Conservation (phyloP, 306 rosid genomes). For the Castanea sativa region DNA sequence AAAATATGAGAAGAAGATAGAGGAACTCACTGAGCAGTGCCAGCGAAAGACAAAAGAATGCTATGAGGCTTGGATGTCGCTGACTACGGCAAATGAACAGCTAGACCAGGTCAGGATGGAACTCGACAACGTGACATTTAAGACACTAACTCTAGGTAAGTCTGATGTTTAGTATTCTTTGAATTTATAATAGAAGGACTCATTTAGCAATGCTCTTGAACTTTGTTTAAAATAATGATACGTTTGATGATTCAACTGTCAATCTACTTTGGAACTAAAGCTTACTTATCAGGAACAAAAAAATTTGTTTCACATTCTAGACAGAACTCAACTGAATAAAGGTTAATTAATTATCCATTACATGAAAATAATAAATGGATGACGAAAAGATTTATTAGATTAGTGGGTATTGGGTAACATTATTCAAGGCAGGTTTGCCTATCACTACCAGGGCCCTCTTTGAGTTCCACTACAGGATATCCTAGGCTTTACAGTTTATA, state of each 20-base stretch:
- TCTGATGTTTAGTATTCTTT: conserved; percentile 1
- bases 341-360: background rate
- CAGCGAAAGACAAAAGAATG: conserved; percentile 78
- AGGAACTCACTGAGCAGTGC: conserved; percentile 64
- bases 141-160: conserved; percentile 61
- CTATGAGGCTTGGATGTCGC: conserved; percentile 87
- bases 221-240: background rate
- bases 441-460: conserved; percentile 7
- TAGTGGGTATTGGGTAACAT: conserved; percentile 7
- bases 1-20: conserved; percentile 68
- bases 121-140: conserved; percentile 66
- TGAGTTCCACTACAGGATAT: conserved; percentile 5
- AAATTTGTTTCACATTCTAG: background rate
- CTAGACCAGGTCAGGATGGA: conserved; percentile 68
- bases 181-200: background rate
- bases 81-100: conserved; percentile 68
- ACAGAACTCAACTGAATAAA: background rate
- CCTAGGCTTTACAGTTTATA: background rate
- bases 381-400: background rate
- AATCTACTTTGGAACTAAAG: background rate
- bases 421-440: background rate
- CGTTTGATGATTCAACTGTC: conserved; percentile 4
- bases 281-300: too few species aligned
- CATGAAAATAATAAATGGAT: background rate
- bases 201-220: background rate